Conservation (phyloP, 176 grass and related monocot genomes). For the Urochloa ruziziensis region DNA sequence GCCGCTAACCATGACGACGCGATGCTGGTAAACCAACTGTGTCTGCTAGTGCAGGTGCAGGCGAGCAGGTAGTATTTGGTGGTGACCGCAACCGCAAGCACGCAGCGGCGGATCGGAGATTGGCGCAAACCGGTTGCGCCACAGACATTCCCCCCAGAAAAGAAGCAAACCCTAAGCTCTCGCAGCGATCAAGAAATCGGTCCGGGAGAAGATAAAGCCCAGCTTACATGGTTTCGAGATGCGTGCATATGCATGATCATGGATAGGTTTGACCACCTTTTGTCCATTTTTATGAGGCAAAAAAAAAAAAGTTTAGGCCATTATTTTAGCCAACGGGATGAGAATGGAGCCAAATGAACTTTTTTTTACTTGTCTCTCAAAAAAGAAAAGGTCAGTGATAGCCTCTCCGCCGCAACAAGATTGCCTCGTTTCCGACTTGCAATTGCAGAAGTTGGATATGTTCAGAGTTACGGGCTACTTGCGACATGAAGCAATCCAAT, state of each 20-base stretch:
- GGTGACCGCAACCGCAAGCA: not conserved
- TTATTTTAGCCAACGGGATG: not conserved
- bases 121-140: not conserved
- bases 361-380: not conserved
- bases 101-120: not conserved
- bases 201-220: not conserved
- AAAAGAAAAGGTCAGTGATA: not conserved
- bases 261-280: not conserved
- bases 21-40: not conserved
- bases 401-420: not conserved
- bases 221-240: not conserved
- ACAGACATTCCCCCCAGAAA: not conserved
- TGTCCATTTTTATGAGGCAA: not conserved
- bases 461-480: not conserved
- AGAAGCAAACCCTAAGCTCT: not conserved
- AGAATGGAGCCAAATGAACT: not conserved
- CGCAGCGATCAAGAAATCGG: not conserved
- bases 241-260: not conserved
- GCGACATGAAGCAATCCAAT: too few species aligned
- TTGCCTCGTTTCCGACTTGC: not conserved
- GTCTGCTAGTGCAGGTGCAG: not conserved
- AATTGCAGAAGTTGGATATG: not conserved
- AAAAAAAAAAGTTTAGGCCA: not conserved
- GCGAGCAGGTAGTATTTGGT: constrained; percentile 20
- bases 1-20: not conserved